Evolutionary conservation across 371 early-diverging fungal genomes (phyloP).

Genomic region (Mucor lusitanicus): DNA sequence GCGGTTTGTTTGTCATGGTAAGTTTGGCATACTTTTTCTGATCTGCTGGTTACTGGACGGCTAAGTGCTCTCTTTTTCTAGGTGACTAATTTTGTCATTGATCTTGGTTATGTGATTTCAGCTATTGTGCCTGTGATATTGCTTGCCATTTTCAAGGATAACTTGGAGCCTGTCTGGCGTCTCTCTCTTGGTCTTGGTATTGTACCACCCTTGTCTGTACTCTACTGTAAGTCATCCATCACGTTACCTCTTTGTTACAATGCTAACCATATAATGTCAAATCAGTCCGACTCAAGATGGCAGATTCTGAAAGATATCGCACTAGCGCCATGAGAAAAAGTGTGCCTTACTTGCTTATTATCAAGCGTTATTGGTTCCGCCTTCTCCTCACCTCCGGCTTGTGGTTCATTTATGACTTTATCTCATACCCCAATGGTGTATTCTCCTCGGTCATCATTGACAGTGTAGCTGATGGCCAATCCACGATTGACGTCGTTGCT

Average conservation of each 20-base stretch:
- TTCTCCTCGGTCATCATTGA: conserved; percentile 58
- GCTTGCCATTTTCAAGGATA: conserved; percentile 52
- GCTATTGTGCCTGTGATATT: conserved; percentile 61
- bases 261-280: not conserved
- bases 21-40: conserved; percentile 7
- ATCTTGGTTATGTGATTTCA: conserved; percentile 59
- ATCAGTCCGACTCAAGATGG: conserved; percentile 59
- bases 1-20: conserved; percentile 56
- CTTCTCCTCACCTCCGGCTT: conserved; percentile 55
- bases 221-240: conserved; percentile 50
- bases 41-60: not conserved
- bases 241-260: not conserved
- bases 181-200: conserved; percentile 58
- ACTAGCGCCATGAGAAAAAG: conserved; percentile 48
- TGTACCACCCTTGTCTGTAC: conserved; percentile 59
- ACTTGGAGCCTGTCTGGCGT: conserved; percentile 58
- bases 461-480: conserved; percentile 39
- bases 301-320: conserved; percentile 53
- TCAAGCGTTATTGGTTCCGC: conserved; percentile 64
- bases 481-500: conserved; percentile 49
- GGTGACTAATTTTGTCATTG: conserved; percentile 60
- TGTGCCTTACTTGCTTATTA: conserved; percentile 62
- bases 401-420: conserved; percentile 72
- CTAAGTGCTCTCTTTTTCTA: conserved; percentile 5
- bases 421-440: conserved; percentile 61